Percentiles rank a stretch among this genome's conserved stretches.
These are phyloP conservation scores for Fragaria nilgerrensis DNA, from an alignment of 306 rosid genomes.

Conservation along the genomic window DNA sequence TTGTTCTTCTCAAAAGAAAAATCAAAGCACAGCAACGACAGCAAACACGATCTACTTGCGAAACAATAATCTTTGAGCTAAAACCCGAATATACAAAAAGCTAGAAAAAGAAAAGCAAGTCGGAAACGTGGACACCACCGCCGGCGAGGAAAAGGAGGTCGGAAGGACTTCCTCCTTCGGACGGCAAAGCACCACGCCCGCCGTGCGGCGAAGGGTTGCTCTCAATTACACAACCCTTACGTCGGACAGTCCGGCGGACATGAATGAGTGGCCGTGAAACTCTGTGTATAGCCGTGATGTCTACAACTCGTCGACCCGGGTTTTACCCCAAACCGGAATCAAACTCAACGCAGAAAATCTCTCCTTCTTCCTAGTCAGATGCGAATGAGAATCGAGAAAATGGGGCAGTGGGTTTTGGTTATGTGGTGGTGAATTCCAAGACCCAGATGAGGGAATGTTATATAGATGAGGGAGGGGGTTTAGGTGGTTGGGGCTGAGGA, in stretches of 20 bases:
- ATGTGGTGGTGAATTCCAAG: neutral
- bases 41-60: conserved; percentile 8
- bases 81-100: neutral
- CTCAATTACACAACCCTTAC: conserved; percentile 63
- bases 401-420: neutral
- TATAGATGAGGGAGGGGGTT: conserved; percentile 29
- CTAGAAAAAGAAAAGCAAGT: conserved; percentile 10
- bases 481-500: conserved; percentile 33
- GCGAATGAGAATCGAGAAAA: neutral
- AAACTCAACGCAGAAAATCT: neutral
- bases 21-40: conserved; percentile 13
- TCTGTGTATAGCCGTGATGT: conserved; percentile 97
- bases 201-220: conserved; percentile 99
- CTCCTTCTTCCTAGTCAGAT: conserved; percentile 5
- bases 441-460: conserved; percentile 3
- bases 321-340: conserved; percentile 40
- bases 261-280: conserved; percentile 56
- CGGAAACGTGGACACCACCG: conserved; percentile 50
- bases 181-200: conserved; percentile 99
- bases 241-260: conserved; percentile 83
- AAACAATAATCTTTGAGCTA: neutral
- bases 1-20: neutral
- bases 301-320: conserved; percentile 77
- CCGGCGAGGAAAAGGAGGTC: conserved; percentile 99
- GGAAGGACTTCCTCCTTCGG: conserved; percentile 99